Conservation (phyloP, 2,329 filamentous ascomycete genomes). For the Davidsoniella neocaledoniae region DNA sequence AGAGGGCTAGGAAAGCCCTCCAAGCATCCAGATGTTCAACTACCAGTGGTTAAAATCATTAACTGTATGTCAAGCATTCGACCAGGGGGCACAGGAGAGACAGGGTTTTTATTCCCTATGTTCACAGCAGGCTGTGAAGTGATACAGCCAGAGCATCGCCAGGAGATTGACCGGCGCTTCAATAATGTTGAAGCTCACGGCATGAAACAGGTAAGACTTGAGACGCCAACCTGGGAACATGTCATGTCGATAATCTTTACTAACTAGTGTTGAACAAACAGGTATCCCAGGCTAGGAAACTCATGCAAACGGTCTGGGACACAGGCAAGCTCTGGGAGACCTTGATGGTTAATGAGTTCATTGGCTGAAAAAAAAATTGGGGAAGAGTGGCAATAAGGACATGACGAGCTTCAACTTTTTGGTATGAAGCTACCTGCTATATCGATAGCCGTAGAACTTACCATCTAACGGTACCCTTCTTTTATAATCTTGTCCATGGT, state of each 20-base stretch:
- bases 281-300: conserved; percentile 40
- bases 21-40: conserved; percentile 42
- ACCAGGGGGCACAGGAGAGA: conserved; percentile 53
- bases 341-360: conserved; percentile 49
- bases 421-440: no score
- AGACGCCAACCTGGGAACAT: not conserved
- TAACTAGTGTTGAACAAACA: conserved; percentile 15
- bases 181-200: conserved; percentile 53
- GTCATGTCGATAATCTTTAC: conserved; percentile 11
- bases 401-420: no score
- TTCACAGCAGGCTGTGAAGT: conserved; percentile 72
- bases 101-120: conserved; percentile 61
- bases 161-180: conserved; percentile 48
- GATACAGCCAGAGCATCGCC: conserved; percentile 34
- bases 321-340: conserved; percentile 53
- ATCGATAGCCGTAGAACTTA: no score
- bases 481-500: no score
- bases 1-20: conserved; percentile 49
- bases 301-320: conserved; percentile 56
- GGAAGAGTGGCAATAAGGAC: no score
- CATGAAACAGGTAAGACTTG: conserved; percentile 51
- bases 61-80: conserved; percentile 44
- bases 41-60: conserved; percentile 46
- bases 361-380: conserved; percentile 31
- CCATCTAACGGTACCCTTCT: no score